Evolutionary conservation across 1,284 basidiomycete genomes (phyloP).

Genomic region (Ceratobasidium sp.): DNA sequence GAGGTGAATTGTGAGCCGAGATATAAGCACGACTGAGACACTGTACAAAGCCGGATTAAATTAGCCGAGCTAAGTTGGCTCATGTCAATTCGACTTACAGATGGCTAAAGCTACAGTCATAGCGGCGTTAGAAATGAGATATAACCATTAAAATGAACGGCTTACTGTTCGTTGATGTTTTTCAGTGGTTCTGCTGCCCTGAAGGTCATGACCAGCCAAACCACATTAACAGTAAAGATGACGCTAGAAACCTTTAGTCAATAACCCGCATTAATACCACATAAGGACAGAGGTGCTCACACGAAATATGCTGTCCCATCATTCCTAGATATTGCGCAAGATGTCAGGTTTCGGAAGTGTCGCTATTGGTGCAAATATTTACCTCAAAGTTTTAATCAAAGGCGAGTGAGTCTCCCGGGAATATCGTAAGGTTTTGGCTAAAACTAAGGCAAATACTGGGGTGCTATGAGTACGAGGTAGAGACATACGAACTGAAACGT

Average conservation of each 20-base stretch:
- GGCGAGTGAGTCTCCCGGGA: constrained; percentile 33
- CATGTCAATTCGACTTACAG: constrained; percentile 11
- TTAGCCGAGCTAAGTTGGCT: not conserved
- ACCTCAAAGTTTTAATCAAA: constrained; percentile 36
- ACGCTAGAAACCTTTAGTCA: constrained; percentile 12
- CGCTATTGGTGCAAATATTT: not conserved
- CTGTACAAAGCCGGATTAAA: constrained; percentile 6
- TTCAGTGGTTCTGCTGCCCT: constrained; percentile 30
- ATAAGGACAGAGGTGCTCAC: not conserved
- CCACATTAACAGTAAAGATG: constrained; percentile 35
- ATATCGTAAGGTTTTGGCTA: constrained; percentile 29
- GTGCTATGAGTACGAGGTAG: not conserved
- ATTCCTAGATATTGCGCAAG: constrained; percentile 3
- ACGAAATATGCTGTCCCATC: constrained; percentile 37
- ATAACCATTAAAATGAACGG: not conserved
- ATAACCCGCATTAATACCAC: not conserved
- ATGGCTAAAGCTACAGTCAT: constrained; percentile 31
- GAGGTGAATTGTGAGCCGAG: constrained; percentile 38
- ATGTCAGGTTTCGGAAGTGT: not conserved
- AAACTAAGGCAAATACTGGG: constrained; percentile 34
- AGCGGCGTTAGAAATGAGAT: not conserved
- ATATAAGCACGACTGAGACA: constrained; percentile 36
- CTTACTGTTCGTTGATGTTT: constrained; percentile 41
- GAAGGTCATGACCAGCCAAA: constrained; percentile 40
- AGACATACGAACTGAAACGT: not conserved